phyloP scores from a whole-genome alignment of 1,284 basidiomycete genomes.

The Melampsora larici-populina region DNA sequence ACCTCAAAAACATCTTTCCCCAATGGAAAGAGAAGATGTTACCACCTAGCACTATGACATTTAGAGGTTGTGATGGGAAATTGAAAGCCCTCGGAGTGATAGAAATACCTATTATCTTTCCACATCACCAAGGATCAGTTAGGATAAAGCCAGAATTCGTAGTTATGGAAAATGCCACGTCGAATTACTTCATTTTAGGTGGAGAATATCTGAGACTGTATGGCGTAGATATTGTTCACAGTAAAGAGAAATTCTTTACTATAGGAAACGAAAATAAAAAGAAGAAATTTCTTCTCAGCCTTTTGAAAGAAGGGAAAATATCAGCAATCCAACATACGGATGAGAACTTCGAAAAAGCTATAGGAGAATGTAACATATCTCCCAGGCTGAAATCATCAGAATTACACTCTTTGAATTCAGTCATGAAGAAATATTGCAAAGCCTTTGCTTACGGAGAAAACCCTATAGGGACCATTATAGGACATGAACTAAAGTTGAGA shows the following conservation, averaged over 20 bases:
- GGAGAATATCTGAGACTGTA: background rate
- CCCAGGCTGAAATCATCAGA: slow-evolving; percentile 11
- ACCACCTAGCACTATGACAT: background rate
- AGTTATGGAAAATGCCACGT: too few species aligned
- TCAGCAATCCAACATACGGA: background rate
- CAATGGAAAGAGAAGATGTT: background rate
- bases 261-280: background rate
- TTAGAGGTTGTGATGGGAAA: background rate
- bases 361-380: background rate
- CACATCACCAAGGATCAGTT: background rate
- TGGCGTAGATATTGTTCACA: background rate
- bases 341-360: background rate
- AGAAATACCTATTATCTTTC: background rate
- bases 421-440: background rate
- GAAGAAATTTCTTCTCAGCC: background rate
- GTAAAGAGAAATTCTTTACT: background rate
- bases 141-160: background rate
- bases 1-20: background rate
- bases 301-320: background rate
- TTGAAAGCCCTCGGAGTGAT: background rate
- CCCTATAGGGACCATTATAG: background rate
- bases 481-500: background rate
- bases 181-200: background rate
- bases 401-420: background rate
- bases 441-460: background rate